phyloP scores from a whole-genome alignment of 257 asterid species.

The Penstemon eatonii region DNA sequence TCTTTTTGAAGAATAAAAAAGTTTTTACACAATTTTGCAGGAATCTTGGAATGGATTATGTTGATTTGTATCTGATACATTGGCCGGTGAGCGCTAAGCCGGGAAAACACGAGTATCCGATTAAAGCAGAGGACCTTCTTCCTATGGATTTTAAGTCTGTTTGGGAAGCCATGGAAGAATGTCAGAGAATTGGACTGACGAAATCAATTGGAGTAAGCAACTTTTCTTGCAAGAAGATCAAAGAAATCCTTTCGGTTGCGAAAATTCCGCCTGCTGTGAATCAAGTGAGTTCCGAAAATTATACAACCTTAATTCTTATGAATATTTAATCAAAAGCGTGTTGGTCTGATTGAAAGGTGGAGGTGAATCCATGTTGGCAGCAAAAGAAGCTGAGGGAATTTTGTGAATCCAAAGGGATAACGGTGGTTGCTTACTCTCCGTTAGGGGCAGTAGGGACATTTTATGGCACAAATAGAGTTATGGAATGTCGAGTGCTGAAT shows the following conservation, averaged over 20 bases:
- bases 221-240: constrained; percentile 41
- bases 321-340: neutral
- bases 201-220: constrained; percentile 52
- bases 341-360: constrained; percentile 47
- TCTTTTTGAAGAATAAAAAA: neutral
- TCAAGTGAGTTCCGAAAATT: constrained; percentile 40
- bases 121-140: constrained; percentile 36
- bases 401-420: constrained; percentile 51
- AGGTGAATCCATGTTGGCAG: constrained; percentile 80
- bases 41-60: constrained; percentile 33
- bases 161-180: constrained; percentile 53
- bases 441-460: constrained; percentile 60
- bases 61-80: constrained; percentile 49
- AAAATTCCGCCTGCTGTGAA: constrained; percentile 65
- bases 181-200: constrained; percentile 39
- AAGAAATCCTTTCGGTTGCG: constrained; percentile 32
- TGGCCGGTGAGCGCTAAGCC: constrained; percentile 49
- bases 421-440: constrained; percentile 55
- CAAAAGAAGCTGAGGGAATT: constrained; percentile 62
- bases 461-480: constrained; percentile 54
- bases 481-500: constrained; percentile 53
- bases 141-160: constrained; percentile 36
- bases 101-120: constrained; percentile 37
- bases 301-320: neutral
- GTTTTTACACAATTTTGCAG: constrained; percentile 20